These are phyloP conservation scores for Vitis hybrid DNA, from an alignment of 177 flowering plant species.

Conservation along the genomic window DNA sequence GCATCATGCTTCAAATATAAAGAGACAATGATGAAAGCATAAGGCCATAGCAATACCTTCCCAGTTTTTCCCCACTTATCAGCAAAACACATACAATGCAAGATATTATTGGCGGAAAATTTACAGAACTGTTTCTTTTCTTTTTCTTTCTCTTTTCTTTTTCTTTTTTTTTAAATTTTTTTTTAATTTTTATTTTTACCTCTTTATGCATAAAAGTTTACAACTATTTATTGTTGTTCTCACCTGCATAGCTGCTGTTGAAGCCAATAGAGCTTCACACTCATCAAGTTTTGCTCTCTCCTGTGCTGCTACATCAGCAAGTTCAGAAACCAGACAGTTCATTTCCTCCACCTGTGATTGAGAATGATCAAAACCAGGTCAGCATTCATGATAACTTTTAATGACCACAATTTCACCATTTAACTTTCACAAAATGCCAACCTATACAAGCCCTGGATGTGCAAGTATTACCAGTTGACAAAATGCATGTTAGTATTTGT, in stretches of 20 bases:
- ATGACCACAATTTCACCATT: background rate
- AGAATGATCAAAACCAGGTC: background rate
- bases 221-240: slow-evolving; percentile 2
- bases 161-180: background rate
- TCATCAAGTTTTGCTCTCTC: slow-evolving; percentile 67
- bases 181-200: too few relatives aligned
- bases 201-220: too few relatives aligned
- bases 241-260: slow-evolving; percentile 77
- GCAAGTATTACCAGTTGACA: too few relatives aligned
- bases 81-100: too few relatives aligned
- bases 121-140: too few relatives aligned
- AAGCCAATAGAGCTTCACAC: slow-evolving; percentile 63
- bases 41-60: too few relatives aligned
- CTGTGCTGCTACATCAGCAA: slow-evolving; percentile 61
- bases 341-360: slow-evolving; percentile 53
- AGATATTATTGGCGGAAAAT: too few relatives aligned
- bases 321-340: slow-evolving; percentile 61
- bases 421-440: background rate
- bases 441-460: background rate
- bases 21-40: too few relatives aligned
- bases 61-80: too few relatives aligned
- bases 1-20: too few relatives aligned
- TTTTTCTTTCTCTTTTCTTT: too few relatives aligned
- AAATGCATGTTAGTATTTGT: too few relatives aligned
- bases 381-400: background rate